phyloP scores from a whole-genome alignment of 352 stramenopile genomes.

The Phytophthora boehmeriae region DNA sequence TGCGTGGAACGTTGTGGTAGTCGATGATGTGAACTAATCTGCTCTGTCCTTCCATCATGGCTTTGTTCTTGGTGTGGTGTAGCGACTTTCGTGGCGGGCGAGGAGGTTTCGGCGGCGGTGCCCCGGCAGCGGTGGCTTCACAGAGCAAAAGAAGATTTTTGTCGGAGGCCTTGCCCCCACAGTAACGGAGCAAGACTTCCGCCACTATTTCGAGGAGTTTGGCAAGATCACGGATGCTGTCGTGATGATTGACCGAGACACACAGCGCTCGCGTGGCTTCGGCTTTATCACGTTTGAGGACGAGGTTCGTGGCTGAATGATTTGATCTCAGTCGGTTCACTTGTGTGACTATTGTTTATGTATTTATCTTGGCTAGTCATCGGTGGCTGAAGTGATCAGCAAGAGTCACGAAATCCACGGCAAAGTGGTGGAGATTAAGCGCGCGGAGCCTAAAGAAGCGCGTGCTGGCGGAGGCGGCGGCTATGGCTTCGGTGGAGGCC shows the following conservation, averaged over 20 bases:
- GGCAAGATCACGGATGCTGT: constrained; percentile 91
- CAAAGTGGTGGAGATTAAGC: constrained; percentile 92
- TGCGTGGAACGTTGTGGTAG: constrained; percentile 1
- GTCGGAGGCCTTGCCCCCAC: constrained; percentile 88
- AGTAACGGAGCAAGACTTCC: constrained; percentile 91
- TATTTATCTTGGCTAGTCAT: constrained; percentile 42
- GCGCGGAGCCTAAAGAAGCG: constrained; percentile 81
- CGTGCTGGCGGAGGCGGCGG: constrained; percentile 39
- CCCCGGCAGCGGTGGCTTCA: constrained; percentile 33
- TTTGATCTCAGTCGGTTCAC: neutral
- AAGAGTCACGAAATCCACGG: constrained; percentile 91
- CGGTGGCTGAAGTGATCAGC: constrained; percentile 89
- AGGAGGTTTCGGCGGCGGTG: constrained; percentile 33
- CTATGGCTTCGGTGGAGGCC: constrained; percentile 21
- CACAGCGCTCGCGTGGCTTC: constrained; percentile 90
- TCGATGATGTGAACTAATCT: constrained; percentile 24
- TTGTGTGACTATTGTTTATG: constrained; percentile 1
- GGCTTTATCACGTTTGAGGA: constrained; percentile 94
- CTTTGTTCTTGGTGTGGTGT: constrained; percentile 30
- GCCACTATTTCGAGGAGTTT: constrained; percentile 92
- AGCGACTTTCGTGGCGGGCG: constrained; percentile 47
- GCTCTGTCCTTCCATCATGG: constrained; percentile 21
- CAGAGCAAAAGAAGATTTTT: constrained; percentile 93
- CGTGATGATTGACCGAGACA: constrained; percentile 94
- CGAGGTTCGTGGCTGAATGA: constrained; percentile 46